Percentiles rank a stretch among this genome's conserved stretches.
Conservation (phyloP, 73 alveolate genomes). For the Uronychia binucleata region DNA sequence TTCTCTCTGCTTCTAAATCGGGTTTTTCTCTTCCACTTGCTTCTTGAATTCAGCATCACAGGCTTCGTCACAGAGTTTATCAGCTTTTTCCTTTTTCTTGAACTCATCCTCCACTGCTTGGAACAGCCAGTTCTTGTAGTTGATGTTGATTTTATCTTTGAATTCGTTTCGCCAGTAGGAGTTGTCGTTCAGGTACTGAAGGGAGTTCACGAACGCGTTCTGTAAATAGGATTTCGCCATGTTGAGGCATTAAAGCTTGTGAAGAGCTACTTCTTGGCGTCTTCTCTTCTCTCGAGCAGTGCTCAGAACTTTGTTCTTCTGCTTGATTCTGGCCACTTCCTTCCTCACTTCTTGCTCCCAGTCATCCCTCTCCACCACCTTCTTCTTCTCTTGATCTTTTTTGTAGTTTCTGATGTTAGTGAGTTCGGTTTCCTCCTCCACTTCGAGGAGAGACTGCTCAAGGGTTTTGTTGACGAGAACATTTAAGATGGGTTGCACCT, state of each 20-base stretch:
- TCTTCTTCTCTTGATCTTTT: conserved; percentile 81
- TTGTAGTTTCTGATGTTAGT: conserved; percentile 87
- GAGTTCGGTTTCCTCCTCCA: conserved; percentile 94
- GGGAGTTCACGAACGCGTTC: conserved; percentile 38
- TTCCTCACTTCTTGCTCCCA: conserved; percentile 68
- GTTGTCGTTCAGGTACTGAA: conserved; percentile 57
- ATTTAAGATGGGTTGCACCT: conserved; percentile 96
- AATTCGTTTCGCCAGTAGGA: conserved; percentile 69
- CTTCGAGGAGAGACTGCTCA: conserved; percentile 95
- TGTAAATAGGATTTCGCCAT: conserved; percentile 72
- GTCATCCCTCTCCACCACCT: conserved; percentile 83
- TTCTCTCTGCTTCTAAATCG: conserved; percentile 25
- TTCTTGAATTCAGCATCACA: conserved; percentile 13
- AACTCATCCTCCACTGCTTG: conserved; percentile 62
- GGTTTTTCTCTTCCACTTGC: conserved; percentile 21
- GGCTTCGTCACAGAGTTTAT: conserved; percentile 13
- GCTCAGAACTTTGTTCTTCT: conserved; percentile 66
- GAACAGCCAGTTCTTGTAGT: conserved; percentile 76
- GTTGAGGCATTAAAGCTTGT: conserved; percentile 66
- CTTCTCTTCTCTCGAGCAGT: conserved; percentile 58
- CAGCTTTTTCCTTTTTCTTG: conserved; percentile 30
- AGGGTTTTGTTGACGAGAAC: conserved; percentile 92
- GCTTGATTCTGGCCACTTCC: conserved; percentile 71
- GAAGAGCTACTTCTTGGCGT: conserved; percentile 49
- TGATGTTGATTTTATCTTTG: conserved; percentile 63